A percentile compares a stretch with the other conserved stretches of the same genome.
These are phyloP conservation scores for Kodamaea lidongshanica DNA, from an alignment of 805 yeast genomes.

Conservation along the genomic window DNA sequence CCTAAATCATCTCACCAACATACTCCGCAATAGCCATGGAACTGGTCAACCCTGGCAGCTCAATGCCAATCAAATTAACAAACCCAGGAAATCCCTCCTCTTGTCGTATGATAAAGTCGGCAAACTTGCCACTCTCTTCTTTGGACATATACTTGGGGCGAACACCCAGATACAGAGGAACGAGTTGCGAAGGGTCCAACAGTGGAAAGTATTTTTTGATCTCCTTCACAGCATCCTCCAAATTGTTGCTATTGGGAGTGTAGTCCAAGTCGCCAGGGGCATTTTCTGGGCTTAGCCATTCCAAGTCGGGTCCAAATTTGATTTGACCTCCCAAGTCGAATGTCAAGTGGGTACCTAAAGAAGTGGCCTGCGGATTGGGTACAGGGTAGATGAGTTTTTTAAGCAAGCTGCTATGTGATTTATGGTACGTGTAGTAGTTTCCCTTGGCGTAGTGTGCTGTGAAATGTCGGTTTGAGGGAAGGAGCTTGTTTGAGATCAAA, in stretches of 20 bases:
- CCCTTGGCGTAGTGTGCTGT: slow-evolving; percentile 76
- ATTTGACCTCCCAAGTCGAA: slow-evolving; percentile 74
- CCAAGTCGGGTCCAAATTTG: slow-evolving; percentile 84
- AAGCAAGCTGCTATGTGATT: slow-evolving; percentile 35
- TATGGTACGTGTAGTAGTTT: slow-evolving; percentile 59
- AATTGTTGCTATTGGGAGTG: slow-evolving; percentile 41
- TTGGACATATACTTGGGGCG: slow-evolving; percentile 66
- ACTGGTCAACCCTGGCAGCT: slow-evolving; percentile 85
- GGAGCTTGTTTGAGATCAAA: slow-evolving; percentile 57
- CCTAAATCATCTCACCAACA: slow-evolving; percentile 43
- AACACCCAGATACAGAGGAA: slow-evolving; percentile 73
- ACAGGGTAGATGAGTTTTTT: slow-evolving; percentile 61
- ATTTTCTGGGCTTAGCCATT: slow-evolving; percentile 52
- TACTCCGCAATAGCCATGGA: slow-evolving; percentile 77
- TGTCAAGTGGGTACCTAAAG: slow-evolving; percentile 84
- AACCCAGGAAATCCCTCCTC: slow-evolving; percentile 74
- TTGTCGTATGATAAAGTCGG: slow-evolving; percentile 68
- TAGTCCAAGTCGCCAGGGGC: slow-evolving; percentile 39
- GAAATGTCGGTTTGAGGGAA: slow-evolving; percentile 56
- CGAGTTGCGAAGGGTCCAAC: slow-evolving; percentile 45
- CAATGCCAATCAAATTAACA: slow-evolving; percentile 74
- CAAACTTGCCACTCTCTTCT: slow-evolving; percentile 39
- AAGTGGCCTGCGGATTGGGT: slow-evolving; percentile 58
- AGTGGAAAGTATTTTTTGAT: slow-evolving; percentile 59
- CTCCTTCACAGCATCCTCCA: slow-evolving; percentile 51